A percentile compares a stretch with the other conserved stretches of the same genome.
Evolutionary conservation across 2,329 filamentous ascomycete species (phyloP).

Genomic region (Lasiodiplodia citricola): DNA sequence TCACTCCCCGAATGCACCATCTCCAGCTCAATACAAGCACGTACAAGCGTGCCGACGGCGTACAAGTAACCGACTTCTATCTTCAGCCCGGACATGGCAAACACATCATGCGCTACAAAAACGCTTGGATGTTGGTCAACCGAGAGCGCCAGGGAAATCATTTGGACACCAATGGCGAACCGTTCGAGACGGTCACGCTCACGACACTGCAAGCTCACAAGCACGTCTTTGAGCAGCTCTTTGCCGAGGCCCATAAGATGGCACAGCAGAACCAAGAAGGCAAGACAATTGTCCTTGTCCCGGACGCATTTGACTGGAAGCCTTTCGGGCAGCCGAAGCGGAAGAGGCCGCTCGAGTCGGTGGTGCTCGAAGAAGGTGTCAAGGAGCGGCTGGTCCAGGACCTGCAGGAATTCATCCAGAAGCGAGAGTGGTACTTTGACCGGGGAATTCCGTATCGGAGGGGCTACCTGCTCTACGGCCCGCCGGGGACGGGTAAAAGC

Average conservation of each 20-base stretch:
- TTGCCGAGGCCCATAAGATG: slow-evolving; percentile 82
- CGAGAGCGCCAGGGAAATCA: slow-evolving; percentile 79
- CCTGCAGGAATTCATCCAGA: slow-evolving; percentile 78
- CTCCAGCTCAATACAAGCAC: slow-evolving; percentile 69
- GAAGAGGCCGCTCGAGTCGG: slow-evolving; percentile 86
- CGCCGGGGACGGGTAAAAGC: slow-evolving; percentile 90
- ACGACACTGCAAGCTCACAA: slow-evolving; percentile 91
- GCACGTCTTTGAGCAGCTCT: slow-evolving; percentile 87
- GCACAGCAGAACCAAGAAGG: slow-evolving; percentile 83
- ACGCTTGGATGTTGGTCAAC: slow-evolving; percentile 85
- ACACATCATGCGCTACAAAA: slow-evolving; percentile 84
- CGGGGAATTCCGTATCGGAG: slow-evolving; percentile 92
- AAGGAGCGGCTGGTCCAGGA: slow-evolving; percentile 82
- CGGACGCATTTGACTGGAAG: slow-evolving; percentile 78
- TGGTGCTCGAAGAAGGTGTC: slow-evolving; percentile 82
- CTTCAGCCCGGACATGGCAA: slow-evolving; percentile 89
- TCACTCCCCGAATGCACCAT: slow-evolving; percentile 67
- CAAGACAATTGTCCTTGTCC: slow-evolving; percentile 90
- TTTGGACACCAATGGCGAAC: slow-evolving; percentile 79
- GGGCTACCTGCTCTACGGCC: slow-evolving; percentile 87
- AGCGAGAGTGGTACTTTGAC: slow-evolving; percentile 87
- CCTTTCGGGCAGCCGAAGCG: slow-evolving; percentile 82
- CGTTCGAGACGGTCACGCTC: slow-evolving; percentile 91
- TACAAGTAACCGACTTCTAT: slow-evolving; percentile 79
- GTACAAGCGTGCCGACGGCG: slow-evolving; percentile 67